phyloP scores from a whole-genome alignment of 192 early-diverging fungal genomes.

The Coemansia umbellata region DNA sequence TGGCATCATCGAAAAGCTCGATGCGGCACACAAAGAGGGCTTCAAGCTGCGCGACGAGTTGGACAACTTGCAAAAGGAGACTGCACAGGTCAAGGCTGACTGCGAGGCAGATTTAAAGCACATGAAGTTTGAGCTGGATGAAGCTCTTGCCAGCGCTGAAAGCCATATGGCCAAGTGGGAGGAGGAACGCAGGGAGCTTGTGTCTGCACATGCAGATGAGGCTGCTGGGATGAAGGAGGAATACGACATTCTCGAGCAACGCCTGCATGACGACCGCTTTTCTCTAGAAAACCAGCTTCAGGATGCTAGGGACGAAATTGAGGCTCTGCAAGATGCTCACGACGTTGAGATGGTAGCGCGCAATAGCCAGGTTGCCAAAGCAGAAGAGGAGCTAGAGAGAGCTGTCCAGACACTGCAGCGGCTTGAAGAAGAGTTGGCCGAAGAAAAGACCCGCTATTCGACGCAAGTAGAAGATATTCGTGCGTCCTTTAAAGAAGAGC shows the following conservation, averaged over 20 bases:
- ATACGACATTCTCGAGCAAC: conserved; percentile 16
- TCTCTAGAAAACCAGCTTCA: conserved; percentile 16
- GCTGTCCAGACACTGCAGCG: neutral
- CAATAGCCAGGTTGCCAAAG: conserved; percentile 3
- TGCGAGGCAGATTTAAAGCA: conserved; percentile 32
- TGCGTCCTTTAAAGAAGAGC: conserved; percentile 4
- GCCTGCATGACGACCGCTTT: conserved; percentile 17
- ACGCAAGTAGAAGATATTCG: conserved; percentile 8
- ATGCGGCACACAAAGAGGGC: conserved; percentile 44
- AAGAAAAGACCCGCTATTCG: neutral
- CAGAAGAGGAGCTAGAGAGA: conserved; percentile 2
- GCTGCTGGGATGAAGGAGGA: conserved; percentile 21
- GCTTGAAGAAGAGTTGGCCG: conserved; percentile 17
- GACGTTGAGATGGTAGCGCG: conserved; percentile 1
- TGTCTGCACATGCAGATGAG: conserved; percentile 14
- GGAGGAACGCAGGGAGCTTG: conserved; percentile 22
- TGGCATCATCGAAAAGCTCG: conserved; percentile 36
- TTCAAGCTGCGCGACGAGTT: conserved; percentile 41
- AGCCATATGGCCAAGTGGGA: conserved; percentile 10
- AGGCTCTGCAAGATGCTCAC: conserved; percentile 1
- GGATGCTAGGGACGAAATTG: conserved; percentile 14
- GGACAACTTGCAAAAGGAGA: conserved; percentile 23
- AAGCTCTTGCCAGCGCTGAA: conserved; percentile 10
- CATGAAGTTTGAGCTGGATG: conserved; percentile 18
- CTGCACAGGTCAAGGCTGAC: conserved; percentile 26